Percentiles rank a stretch among this genome's conserved stretches.
Conservation (phyloP, 129 eudicot genomes). For the carrot (Daucus carota) region DH1_v3.0 NC_030387.2:9779501-9780000, state of each 20-base stretch:
- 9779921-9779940: conserved; percentile 72
- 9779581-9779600: neutral
- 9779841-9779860: neutral
- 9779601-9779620: neutral
- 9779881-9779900: conserved; percentile 31
- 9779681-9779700: conserved; percentile 54
- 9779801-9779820: conserved; percentile 71
- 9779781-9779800: conserved; percentile 81
- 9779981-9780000: conserved; percentile 86
- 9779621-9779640: neutral
- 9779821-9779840: neutral
- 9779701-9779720: conserved; percentile 84
- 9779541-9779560: neutral
- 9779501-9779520: neutral
- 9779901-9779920: conserved; percentile 94
- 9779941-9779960: conserved; percentile 78
- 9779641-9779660: neutral
- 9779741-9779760: conserved; percentile 78
- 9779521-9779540: neutral
- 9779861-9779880: neutral
- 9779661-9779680: conserved; percentile 7
- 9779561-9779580: neutral
- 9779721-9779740: conserved; percentile 73
- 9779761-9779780: conserved; percentile 65
- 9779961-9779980: conserved; percentile 93